Evolutionary conservation across 1,139 yeast genomes (phyloP), one percentile per base, ranked within the genome.

Genomic region (Saccharomyces hybrid): DNA sequence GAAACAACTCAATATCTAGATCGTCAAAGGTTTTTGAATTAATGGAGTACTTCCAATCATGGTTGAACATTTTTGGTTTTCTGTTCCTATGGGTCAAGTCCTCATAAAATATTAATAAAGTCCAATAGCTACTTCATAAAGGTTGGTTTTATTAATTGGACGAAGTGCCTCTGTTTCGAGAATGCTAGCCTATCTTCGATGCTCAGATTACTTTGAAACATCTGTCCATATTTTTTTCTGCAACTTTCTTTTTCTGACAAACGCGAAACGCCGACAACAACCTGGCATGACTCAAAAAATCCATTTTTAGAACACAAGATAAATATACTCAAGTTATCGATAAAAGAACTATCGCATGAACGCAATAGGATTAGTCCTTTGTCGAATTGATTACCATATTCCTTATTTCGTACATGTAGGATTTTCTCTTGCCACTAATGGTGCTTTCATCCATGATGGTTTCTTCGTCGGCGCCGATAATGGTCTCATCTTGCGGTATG

Each of bases 1-100:
- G 77, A 71, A 87, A 89, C 56, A 70, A 70, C 27, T 68, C 65
- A 50, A 77, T 68, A 51, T 80, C 80, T 49, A 70, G 60, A 23
- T 70, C 66, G 54, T 73, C 76, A 32, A 71, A 71, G 5, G 70
- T 67, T 53, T 65, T 69, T 8, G 66, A 62, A 48, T 63, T 66
- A 29, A 63, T 58, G 42, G 63, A 55, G 31, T 58, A 56, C 48
- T 62, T 60, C 67, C 68, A 62, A 25, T 62, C 66, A 53, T 60
- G 58, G 14, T 55, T 54, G 27, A 63, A 60, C 65, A 64, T 62
- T 25, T 46, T 46, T 11, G 13, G 13, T 28, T 9, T 29, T 26
- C 31, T 28, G 9, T 25, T 25, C 29, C 48, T 13, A n/a, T n/a
- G 5, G 23, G 48, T 46, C 25, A 3, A 8, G n/a, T 14, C 3